These are phyloP conservation scores for Cladophialophora chaetospira DNA, from an alignment of 2,329 filamentous ascomycete genomes.

Conservation along the genomic window DNA sequence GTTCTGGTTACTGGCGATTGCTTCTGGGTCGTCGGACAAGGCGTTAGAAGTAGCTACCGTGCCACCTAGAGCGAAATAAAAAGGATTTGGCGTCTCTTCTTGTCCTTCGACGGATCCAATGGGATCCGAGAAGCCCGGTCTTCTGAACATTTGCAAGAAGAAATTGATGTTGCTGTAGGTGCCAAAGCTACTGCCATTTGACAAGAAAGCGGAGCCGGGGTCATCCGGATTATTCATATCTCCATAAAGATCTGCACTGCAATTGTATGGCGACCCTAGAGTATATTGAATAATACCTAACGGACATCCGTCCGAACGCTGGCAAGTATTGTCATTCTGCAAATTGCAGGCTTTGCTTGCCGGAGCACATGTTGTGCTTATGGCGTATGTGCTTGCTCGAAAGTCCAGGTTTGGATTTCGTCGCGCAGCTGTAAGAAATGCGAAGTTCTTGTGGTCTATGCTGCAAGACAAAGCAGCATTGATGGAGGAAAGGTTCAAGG, in stretches of 20 bases:
- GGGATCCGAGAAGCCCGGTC: not conserved
- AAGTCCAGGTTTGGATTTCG: constrained; percentile 26
- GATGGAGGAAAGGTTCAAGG: constrained; percentile 3
- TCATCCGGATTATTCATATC: constrained; percentile 2
- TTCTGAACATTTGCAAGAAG: constrained; percentile 2
- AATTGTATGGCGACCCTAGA: not conserved
- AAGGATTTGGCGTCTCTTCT: not conserved
- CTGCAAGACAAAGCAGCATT: constrained; percentile 1
- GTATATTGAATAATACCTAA: not conserved
- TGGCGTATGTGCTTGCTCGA: constrained; percentile 28
- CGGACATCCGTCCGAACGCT: not conserved
- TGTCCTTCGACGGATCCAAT: not conserved
- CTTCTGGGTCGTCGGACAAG: not conserved
- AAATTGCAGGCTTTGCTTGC: constrained; percentile 29
- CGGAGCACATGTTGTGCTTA: constrained; percentile 26
- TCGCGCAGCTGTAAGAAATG: constrained; percentile 13
- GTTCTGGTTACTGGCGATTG: not conserved
- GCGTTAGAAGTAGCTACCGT: not conserved
- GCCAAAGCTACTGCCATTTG: not conserved
- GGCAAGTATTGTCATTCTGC: not conserved
- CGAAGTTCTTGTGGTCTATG: constrained; percentile 12
- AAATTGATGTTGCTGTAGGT: constrained; percentile 3
- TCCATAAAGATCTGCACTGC: not conserved
- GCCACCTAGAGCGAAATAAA: not conserved
- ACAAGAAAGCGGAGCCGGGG: not conserved